Evolutionary conservation across 345 rosid genomes (phyloP).

Genomic region (Noccaea caerulescens): DNA sequence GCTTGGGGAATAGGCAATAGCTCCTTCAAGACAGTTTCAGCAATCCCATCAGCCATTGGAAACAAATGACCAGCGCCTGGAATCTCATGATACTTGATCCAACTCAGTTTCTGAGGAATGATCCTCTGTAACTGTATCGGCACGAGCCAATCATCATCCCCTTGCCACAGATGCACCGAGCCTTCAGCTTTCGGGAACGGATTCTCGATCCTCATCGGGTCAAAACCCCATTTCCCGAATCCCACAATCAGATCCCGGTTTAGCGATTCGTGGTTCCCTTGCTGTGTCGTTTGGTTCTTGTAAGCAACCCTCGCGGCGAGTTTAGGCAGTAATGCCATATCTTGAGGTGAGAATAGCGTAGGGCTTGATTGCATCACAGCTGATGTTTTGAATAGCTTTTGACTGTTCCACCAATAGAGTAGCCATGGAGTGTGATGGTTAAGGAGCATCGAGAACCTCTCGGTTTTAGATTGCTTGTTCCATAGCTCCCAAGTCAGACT

Average conservation of each 20-base stretch:
- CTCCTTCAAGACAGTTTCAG: conserved; percentile 48
- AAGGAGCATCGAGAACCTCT: conserved; percentile 53
- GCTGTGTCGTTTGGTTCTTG: conserved; percentile 47
- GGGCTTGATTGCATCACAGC: conserved; percentile 39
- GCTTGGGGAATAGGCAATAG: conserved; percentile 52
- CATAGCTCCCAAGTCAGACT: conserved; percentile 57
- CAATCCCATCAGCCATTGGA: conserved; percentile 50
- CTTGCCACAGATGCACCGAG: conserved; percentile 68
- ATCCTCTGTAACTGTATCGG: conserved; percentile 58
- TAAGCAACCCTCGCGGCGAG: conserved; percentile 51
- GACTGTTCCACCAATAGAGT: conserved; percentile 67
- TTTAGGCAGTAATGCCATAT: conserved; percentile 42
- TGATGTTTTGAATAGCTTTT: conserved; percentile 51
- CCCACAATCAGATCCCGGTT: conserved; percentile 54
- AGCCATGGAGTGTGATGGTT: conserved; percentile 65
- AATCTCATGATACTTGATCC: conserved; percentile 65
- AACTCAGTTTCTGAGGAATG: conserved; percentile 56
- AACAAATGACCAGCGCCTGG: conserved; percentile 64
- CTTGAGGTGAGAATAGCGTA: conserved; percentile 47
- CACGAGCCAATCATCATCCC: conserved; percentile 58
- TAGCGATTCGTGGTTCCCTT: conserved; percentile 63
- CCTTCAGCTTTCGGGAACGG: conserved; percentile 58
- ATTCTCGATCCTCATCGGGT: conserved; percentile 55
- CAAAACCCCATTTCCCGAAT: conserved; percentile 64
- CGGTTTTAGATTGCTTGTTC: conserved; percentile 48